Conservation (phyloP, 1,139 yeast species). For the Zhuliangozyma parablackwelliae region DNA sequence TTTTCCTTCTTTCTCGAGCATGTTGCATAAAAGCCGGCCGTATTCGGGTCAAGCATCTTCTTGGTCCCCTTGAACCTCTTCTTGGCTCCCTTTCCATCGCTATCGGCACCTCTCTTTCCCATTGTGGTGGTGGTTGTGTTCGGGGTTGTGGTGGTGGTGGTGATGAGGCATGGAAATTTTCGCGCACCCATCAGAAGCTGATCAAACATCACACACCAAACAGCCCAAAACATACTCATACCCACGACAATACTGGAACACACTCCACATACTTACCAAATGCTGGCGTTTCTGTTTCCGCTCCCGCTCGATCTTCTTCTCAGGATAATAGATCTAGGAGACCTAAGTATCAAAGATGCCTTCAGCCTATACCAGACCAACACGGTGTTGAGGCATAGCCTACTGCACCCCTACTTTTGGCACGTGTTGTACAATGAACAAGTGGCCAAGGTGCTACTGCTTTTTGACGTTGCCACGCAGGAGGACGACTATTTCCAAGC, state of each 20-base stretch:
- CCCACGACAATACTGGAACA: no score
- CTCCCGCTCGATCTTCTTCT: slow-evolving; percentile 10
- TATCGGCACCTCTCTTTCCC: slow-evolving; percentile 22
- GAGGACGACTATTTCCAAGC: background rate
- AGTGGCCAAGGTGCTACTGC: background rate
- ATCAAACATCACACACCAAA: no score
- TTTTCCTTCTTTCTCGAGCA: slow-evolving; percentile 76
- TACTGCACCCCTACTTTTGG: slow-evolving; percentile 10
- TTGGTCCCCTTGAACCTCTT: slow-evolving; percentile 48
- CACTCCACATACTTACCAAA: no score
- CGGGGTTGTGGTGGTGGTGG: no score
- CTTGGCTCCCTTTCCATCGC: slow-evolving; percentile 9
- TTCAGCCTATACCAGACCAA: slow-evolving; percentile 13
- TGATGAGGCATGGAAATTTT: no score
- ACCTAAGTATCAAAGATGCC: slow-evolving; percentile 17
- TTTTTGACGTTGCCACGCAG: slow-evolving; percentile 1
- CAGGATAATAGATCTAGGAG: slow-evolving; percentile 13
- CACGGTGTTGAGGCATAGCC: slow-evolving; percentile 6
- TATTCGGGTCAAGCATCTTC: slow-evolving; percentile 63
- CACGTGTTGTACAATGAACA: slow-evolving; percentile 5
- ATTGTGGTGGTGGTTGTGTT: slow-evolving; percentile 4
- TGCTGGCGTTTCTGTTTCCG: background rate
- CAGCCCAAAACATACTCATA: no score
- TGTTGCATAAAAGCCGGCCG: slow-evolving; percentile 82
- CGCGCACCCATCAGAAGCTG: no score